A percentile compares a stretch with the other conserved stretches of the same genome.
phyloP scores from a whole-genome alignment of 495 filamentous ascomycete species.

The Annulohypoxylon nitens region DNA sequence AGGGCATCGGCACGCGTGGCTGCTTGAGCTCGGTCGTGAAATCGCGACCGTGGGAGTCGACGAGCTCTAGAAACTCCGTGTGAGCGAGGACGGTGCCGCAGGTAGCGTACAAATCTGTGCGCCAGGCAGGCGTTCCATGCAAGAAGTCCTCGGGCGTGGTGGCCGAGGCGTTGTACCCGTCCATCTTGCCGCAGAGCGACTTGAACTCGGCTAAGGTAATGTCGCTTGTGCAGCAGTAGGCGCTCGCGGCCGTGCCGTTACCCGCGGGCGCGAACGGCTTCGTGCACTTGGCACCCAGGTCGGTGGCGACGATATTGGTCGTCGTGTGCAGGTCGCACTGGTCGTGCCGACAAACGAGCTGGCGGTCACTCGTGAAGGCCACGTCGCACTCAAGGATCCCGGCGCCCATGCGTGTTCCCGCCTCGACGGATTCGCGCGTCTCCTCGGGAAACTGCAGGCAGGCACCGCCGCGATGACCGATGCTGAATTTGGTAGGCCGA shows the following conservation, averaged over 20 bases:
- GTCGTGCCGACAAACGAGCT: constrained; percentile 73
- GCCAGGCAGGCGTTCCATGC: constrained; percentile 65
- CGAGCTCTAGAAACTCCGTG: constrained; percentile 65
- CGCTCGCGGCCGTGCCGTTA: constrained; percentile 57
- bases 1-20: constrained; percentile 71
- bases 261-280: constrained; percentile 66
- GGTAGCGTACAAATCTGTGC: constrained; percentile 70
- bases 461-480: constrained; percentile 70
- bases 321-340: constrained; percentile 75
- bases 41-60: constrained; percentile 64
- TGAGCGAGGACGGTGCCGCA: constrained; percentile 68
- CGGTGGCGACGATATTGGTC: constrained; percentile 71
- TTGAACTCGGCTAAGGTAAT: constrained; percentile 72
- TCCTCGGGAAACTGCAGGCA: constrained; percentile 74
- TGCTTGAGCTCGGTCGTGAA: constrained; percentile 75
- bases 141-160: constrained; percentile 66
- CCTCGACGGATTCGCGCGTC: constrained; percentile 63
- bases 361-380: constrained; percentile 69
- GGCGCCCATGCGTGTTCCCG: constrained; percentile 71
- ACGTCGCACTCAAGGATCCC: constrained; percentile 75
- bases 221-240: constrained; percentile 73
- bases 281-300: constrained; percentile 72
- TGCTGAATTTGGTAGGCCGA: constrained; percentile 61
- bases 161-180: constrained; percentile 66
- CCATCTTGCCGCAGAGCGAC: constrained; percentile 73